These are phyloP conservation scores for Lecanicillium sp. DNA, from an alignment of 2,329 filamentous ascomycete species.

Conservation along the genomic window DNA sequence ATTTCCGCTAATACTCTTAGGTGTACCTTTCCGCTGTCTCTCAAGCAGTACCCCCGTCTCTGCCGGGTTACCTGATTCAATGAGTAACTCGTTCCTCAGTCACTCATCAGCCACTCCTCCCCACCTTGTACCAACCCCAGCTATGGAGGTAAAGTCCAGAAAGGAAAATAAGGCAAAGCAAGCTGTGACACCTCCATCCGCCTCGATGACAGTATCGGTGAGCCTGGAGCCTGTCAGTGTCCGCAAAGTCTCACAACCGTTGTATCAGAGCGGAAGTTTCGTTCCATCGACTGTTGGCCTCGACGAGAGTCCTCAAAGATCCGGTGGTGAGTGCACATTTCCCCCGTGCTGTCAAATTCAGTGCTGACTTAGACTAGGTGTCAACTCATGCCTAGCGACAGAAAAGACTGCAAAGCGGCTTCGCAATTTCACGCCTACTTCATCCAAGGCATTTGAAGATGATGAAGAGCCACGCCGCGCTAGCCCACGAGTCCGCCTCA, in stretches of 20 bases:
- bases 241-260: constrained; percentile 36
- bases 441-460: constrained; percentile 40
- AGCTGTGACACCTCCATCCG: not conserved
- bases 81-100: constrained; percentile 43
- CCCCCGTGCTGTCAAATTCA: constrained; percentile 10
- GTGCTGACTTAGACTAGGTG: not conserved
- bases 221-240: constrained; percentile 27
- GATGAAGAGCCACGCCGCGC: constrained; percentile 38
- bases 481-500: constrained; percentile 21
- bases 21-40: not conserved
- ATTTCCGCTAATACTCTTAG: not conserved
- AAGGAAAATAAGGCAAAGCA: constrained; percentile 33
- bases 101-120: constrained; percentile 36
- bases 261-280: constrained; percentile 23
- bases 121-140: constrained; percentile 26
- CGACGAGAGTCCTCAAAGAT: constrained; percentile 15
- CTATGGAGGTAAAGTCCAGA: constrained; percentile 35
- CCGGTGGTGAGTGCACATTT: not conserved
- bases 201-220: constrained; percentile 14
- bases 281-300: constrained; percentile 15
- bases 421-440: constrained; percentile 41
- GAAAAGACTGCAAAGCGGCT: constrained; percentile 40
- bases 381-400: constrained; percentile 13
- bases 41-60: constrained; percentile 15
- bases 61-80: constrained; percentile 34